phyloP scores from a whole-genome alignment of 2,329 filamentous ascomycete species.

The Neofusicoccum laricinum region DNA sequence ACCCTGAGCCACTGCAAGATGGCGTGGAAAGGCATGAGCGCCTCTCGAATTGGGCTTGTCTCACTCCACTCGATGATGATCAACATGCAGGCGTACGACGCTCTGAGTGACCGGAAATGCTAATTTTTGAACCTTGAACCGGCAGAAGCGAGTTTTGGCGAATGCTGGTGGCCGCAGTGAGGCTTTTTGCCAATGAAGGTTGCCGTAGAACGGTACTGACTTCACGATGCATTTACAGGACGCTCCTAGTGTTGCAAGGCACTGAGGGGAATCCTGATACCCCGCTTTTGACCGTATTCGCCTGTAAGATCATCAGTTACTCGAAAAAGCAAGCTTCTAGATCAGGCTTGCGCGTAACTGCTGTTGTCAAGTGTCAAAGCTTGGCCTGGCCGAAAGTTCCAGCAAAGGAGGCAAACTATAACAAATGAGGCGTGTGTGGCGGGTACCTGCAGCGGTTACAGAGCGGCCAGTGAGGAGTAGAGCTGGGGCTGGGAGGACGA shows the following conservation, averaged over 20 bases:
- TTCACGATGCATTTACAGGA: neutral
- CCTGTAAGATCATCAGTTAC: neutral
- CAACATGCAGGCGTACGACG: slow-evolving; percentile 3
- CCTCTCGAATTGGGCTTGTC: neutral
- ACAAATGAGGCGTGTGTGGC: neutral
- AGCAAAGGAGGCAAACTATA: neutral
- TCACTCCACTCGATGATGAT: slow-evolving; percentile 1
- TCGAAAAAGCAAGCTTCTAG: neutral
- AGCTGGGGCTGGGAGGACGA: neutral
- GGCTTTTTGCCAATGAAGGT: neutral
- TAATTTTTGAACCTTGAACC: neutral
- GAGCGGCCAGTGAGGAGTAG: neutral
- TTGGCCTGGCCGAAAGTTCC: neutral
- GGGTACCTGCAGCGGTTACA: neutral
- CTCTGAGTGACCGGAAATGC: neutral
- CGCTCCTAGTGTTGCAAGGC: neutral
- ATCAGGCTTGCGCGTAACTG: slow-evolving; percentile 8
- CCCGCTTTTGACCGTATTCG: neutral
- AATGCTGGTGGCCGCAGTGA: neutral
- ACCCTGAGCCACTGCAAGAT: slow-evolving; percentile 2
- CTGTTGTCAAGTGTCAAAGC: neutral
- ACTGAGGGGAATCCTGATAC: neutral
- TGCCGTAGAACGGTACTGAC: neutral
- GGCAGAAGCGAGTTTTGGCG: neutral
- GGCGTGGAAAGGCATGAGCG: slow-evolving; percentile 5